These are phyloP conservation scores for Rachicladosporium sp. DNA, from an alignment of 2,329 filamentous ascomycete species.

Conservation along the genomic window DNA sequence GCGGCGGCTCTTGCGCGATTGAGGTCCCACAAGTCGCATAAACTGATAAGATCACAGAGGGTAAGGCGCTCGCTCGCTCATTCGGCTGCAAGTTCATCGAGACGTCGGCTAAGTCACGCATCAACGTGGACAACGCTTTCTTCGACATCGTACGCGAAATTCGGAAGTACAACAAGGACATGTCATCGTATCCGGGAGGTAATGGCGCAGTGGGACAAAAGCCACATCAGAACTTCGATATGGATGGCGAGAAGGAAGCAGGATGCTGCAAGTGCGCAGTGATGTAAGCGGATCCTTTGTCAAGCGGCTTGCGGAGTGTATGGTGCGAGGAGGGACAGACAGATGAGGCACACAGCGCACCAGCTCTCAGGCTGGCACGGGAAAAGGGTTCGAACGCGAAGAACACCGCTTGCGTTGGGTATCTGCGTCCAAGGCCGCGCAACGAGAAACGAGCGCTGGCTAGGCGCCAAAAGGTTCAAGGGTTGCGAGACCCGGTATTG, in stretches of 20 bases:
- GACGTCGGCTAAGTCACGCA: constrained; percentile 94
- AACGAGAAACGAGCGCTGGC: too few relatives aligned
- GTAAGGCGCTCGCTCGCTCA: constrained; percentile 68
- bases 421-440: too few relatives aligned
- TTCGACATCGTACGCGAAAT: constrained; percentile 98
- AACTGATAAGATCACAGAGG: constrained; percentile 49
- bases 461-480: too few relatives aligned
- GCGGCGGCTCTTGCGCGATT: too few relatives aligned
- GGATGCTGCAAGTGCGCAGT: constrained; percentile 85
- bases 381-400: too few relatives aligned
- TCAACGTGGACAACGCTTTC: constrained; percentile 97
- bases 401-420: too few relatives aligned
- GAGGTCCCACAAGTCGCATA: too few relatives aligned
- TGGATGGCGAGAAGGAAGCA: constrained; percentile 52
- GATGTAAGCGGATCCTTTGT: constrained; percentile 47
- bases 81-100: constrained; percentile 99
- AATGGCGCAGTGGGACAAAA: constrained; percentile 36
- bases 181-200: constrained; percentile 73
- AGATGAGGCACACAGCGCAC: too few relatives aligned
- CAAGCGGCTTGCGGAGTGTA: too few relatives aligned
- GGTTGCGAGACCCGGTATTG: too few relatives aligned
- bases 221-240: constrained; percentile 65
- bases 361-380: too few relatives aligned
- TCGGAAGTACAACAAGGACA: constrained; percentile 94
- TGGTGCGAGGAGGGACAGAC: too few relatives aligned